phyloP scores from a whole-genome alignment of 495 filamentous ascomycete species.

The Neurospora sp. region DNA sequence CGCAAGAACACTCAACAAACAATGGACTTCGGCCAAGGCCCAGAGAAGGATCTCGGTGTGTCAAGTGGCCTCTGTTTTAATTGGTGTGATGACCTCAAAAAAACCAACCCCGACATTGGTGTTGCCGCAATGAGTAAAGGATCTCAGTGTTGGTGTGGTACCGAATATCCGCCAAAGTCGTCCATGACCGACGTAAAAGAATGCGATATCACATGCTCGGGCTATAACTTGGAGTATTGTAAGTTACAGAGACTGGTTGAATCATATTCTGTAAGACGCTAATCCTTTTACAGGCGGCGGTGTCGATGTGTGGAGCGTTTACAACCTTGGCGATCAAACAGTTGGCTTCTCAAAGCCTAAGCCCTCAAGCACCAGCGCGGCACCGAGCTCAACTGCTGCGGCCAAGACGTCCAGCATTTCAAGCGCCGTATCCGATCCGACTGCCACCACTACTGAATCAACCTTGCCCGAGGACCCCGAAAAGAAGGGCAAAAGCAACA shows the following conservation, averaged over 20 bases:
- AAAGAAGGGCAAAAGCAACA: slow-evolving; percentile 28
- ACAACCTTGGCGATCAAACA: slow-evolving; percentile 36
- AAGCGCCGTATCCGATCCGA: slow-evolving; percentile 1
- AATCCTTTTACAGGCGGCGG: slow-evolving; percentile 44
- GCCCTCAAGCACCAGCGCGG: background rate
- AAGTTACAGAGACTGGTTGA: slow-evolving; percentile 22
- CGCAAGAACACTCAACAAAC: slow-evolving; percentile 4
- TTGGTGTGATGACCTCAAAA: too few relatives aligned
- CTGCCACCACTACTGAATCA: slow-evolving; percentile 11
- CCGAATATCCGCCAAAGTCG: slow-evolving; percentile 40
- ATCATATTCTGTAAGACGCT: slow-evolving; percentile 7
- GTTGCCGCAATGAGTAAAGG: slow-evolving; percentile 6
- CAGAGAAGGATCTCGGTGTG: background rate
- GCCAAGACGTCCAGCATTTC: slow-evolving; percentile 16
- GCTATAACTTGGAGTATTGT: slow-evolving; percentile 47
- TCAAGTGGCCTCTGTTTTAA: slow-evolving; percentile 1
- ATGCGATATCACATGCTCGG: slow-evolving; percentile 51
- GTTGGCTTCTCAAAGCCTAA: slow-evolving; percentile 9
- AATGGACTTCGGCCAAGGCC: background rate
- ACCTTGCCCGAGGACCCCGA: slow-evolving; percentile 27
- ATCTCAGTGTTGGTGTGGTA: slow-evolving; percentile 52
- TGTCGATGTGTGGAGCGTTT: slow-evolving; percentile 32
- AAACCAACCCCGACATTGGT: too few relatives aligned
- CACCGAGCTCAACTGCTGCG: background rate
- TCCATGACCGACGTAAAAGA: slow-evolving; percentile 35